Percentiles rank a stretch among this genome's conserved stretches.
Conservation (phyloP, 129 eudicot species). For the Centrapalus pauciflorus region DNA sequence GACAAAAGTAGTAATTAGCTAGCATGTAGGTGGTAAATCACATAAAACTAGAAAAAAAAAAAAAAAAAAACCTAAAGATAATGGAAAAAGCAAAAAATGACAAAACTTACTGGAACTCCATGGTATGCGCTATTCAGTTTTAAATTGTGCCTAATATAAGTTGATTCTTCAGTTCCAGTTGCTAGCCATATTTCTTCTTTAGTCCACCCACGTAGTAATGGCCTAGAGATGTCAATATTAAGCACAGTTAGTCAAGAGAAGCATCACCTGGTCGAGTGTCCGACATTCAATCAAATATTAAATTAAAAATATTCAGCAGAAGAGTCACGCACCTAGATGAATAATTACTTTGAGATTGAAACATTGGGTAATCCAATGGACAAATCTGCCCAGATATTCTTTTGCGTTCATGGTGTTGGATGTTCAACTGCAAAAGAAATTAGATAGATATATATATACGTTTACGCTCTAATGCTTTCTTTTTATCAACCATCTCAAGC, state of each 20-base stretch:
- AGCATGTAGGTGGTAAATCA: no score
- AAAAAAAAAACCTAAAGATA: background rate
- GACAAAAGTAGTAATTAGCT: no score
- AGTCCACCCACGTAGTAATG: constrained; percentile 48
- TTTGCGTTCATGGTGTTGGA: constrained; percentile 56
- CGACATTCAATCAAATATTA: background rate
- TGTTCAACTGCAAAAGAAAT: constrained; percentile 52
- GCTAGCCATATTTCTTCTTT: constrained; percentile 65
- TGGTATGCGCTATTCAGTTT: constrained; percentile 60
- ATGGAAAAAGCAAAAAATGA: background rate
- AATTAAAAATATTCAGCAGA: background rate
- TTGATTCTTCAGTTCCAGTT: constrained; percentile 45
- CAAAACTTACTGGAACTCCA: constrained; percentile 63
- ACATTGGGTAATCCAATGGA: constrained; percentile 20
- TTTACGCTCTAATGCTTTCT: no score
- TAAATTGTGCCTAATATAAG: constrained; percentile 46
- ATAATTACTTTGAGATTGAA: constrained; percentile 18
- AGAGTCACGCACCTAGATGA: constrained; percentile 34
- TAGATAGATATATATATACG: no score
- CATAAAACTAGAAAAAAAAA: background rate
- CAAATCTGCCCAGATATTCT: constrained; percentile 58
- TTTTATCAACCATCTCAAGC: no score
- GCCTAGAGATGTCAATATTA: constrained; percentile 8
- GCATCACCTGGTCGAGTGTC: background rate
- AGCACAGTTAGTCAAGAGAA: background rate